Percentiles rank a stretch among this genome's conserved stretches.
phyloP scores from a whole-genome alignment of 768 basidiomycete species.

The Leccinellum luteum region DNA sequence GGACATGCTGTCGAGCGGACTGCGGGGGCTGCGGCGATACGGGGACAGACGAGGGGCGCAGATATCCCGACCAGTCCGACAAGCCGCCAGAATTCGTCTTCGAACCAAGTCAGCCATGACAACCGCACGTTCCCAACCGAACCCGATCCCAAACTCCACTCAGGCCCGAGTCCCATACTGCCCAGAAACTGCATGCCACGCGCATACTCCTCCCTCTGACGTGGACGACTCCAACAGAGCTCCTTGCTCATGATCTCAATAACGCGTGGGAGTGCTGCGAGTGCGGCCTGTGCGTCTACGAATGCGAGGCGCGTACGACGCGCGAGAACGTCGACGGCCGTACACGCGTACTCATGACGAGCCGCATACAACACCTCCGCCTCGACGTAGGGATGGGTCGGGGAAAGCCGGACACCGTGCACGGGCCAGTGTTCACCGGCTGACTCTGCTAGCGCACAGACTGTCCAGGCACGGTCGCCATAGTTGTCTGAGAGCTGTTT shows the following conservation, averaged over 20 bases:
- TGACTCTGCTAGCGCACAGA: slow-evolving; percentile 74
- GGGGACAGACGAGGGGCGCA: neutral
- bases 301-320: slow-evolving; percentile 92
- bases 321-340: slow-evolving; percentile 90
- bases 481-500: slow-evolving; percentile 92
- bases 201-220: slow-evolving; percentile 58
- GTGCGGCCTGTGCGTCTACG: slow-evolving; percentile 84
- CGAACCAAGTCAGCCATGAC: slow-evolving; percentile 6
- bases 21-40: neutral
- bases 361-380: slow-evolving; percentile 91
- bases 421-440: slow-evolving; percentile 86
- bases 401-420: slow-evolving; percentile 69
- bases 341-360: slow-evolving; percentile 87
- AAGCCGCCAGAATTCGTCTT: slow-evolving; percentile 11
- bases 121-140: neutral
- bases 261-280: slow-evolving; percentile 81
- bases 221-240: slow-evolving; percentile 66
- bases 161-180: slow-evolving; percentile 81
- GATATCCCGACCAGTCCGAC: slow-evolving; percentile 22
- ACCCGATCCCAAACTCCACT: neutral
- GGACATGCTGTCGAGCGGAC: neutral
- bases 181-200: slow-evolving; percentile 64
- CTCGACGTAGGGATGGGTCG: slow-evolving; percentile 85
- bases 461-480: slow-evolving; percentile 95
- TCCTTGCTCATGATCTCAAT: slow-evolving; percentile 91